A percentile compares a stretch with the other conserved stretches of the same genome.
Conservation (phyloP, 2,329 filamentous ascomycete genomes). For the Fusarium sp. region DNA sequence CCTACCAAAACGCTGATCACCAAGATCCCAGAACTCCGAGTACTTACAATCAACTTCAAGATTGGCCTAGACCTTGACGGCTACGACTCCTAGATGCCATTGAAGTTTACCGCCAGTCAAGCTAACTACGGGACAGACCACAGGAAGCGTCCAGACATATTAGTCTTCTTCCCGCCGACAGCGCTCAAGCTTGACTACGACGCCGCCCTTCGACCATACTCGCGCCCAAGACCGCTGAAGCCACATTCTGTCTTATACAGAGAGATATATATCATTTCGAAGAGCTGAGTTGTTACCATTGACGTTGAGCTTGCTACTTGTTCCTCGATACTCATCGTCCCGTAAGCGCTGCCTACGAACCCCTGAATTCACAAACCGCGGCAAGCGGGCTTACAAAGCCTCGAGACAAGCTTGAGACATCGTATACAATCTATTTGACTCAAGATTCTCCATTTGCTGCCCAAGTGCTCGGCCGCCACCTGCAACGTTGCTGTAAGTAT, state of each 20-base stretch:
- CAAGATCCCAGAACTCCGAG: background rate
- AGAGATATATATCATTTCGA: background rate
- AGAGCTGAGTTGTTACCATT: background rate
- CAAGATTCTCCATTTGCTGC: background rate
- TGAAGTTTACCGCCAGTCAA: background rate
- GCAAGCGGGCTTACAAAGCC: background rate
- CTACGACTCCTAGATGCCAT: too few species aligned
- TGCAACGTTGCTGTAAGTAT: background rate
- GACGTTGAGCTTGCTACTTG: background rate
- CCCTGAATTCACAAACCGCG: background rate
- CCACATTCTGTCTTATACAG: too few species aligned
- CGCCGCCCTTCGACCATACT: background rate
- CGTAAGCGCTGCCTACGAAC: background rate
- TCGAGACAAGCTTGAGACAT: background rate
- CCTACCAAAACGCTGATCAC: background rate
- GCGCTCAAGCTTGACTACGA: background rate
- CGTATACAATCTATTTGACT: background rate
- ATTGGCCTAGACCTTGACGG: background rate
- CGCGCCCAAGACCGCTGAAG: background rate
- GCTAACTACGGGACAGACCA: background rate
- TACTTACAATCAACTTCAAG: background rate
- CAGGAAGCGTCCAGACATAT: background rate
- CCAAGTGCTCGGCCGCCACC: background rate
- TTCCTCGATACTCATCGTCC: background rate
- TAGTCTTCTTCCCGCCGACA: background rate